Evolutionary conservation across 441 rosid genomes (phyloP).

Genomic region (Populus hybrid): DNA sequence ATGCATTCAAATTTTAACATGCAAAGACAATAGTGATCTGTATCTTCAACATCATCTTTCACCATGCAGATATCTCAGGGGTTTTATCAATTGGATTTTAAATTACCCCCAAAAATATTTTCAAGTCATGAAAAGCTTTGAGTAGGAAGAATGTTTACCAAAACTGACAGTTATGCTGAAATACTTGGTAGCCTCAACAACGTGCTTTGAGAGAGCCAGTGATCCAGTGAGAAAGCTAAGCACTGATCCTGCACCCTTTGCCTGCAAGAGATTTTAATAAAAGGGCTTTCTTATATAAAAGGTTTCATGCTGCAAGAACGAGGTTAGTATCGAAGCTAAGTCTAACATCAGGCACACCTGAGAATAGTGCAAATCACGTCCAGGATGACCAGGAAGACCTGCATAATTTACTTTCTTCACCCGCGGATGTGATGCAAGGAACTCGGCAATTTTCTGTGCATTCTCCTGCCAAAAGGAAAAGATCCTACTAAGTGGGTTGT

Average conservation of each 20-base stretch:
- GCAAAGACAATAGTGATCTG: neutral
- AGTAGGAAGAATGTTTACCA: slow-evolving; percentile 45
- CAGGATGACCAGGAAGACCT: slow-evolving; percentile 84
- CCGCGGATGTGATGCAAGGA: slow-evolving; percentile 69
- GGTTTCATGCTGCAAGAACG: neutral
- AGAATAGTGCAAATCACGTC: slow-evolving; percentile 76
- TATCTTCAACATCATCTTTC: neutral
- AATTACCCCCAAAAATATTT: neutral
- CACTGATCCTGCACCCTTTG: slow-evolving; percentile 92
- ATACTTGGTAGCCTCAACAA: slow-evolving; percentile 77
- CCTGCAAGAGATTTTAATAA: slow-evolving; percentile 39
- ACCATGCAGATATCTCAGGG: neutral
- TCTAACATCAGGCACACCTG: slow-evolving; percentile 45
- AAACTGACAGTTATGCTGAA: slow-evolving; percentile 96
- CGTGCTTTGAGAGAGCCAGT: slow-evolving; percentile 70
- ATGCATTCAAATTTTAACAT: neutral
- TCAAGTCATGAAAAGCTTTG: neutral
- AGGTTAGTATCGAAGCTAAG: neutral
- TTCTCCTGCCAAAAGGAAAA: slow-evolving; percentile 52
- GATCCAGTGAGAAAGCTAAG: slow-evolving; percentile 90
- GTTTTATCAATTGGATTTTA: too few relatives aligned
- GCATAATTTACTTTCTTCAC: slow-evolving; percentile 87
- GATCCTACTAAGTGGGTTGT: neutral
- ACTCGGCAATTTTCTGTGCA: slow-evolving; percentile 84
- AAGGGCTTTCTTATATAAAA: neutral